Percentiles rank a stretch among this genome's conserved stretches.
Evolutionary conservation across 2,329 filamentous ascomycete species (phyloP).

Genomic region (Coniochaeta hoffmannii): DNA sequence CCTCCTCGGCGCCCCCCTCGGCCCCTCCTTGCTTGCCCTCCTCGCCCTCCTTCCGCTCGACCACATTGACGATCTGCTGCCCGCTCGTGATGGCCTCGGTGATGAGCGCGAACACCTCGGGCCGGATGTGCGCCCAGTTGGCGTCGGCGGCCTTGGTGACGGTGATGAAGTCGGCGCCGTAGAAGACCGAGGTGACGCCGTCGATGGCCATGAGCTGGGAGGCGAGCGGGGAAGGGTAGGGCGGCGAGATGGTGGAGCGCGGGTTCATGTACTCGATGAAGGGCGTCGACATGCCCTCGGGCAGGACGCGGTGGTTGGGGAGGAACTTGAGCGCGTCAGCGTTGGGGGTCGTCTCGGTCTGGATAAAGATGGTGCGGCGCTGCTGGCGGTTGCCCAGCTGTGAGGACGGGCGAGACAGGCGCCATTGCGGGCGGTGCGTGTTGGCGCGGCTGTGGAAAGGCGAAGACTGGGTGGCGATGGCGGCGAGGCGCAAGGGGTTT

Average conservation of each 20-base stretch:
- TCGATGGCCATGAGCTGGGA: slow-evolving; percentile 88
- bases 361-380: slow-evolving; percentile 85
- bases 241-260: slow-evolving; percentile 78
- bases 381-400: neutral
- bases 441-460: neutral
- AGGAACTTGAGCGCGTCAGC: slow-evolving; percentile 94
- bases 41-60: slow-evolving; percentile 51
- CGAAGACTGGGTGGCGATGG: slow-evolving; percentile 18
- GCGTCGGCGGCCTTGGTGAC: slow-evolving; percentile 83
- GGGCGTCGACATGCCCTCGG: slow-evolving; percentile 60
- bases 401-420: neutral
- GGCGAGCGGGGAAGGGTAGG: slow-evolving; percentile 85
- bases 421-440: neutral
- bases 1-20: slow-evolving; percentile 46
- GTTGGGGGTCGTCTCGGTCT: slow-evolving; percentile 92
- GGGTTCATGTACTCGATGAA: slow-evolving; percentile 91
- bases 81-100: slow-evolving; percentile 86
- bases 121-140: slow-evolving; percentile 91
- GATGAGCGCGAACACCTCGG: slow-evolving; percentile 91
- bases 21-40: slow-evolving; percentile 30
- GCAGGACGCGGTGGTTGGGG: slow-evolving; percentile 81
- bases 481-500: slow-evolving; percentile 8
- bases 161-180: slow-evolving; percentile 92
- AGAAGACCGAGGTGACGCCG: slow-evolving; percentile 91
- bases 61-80: slow-evolving; percentile 68